Base-by-base conservation (phyloP, 2,329 filamentous ascomycete species). In the Hirsutella rhossiliensis region DNA sequence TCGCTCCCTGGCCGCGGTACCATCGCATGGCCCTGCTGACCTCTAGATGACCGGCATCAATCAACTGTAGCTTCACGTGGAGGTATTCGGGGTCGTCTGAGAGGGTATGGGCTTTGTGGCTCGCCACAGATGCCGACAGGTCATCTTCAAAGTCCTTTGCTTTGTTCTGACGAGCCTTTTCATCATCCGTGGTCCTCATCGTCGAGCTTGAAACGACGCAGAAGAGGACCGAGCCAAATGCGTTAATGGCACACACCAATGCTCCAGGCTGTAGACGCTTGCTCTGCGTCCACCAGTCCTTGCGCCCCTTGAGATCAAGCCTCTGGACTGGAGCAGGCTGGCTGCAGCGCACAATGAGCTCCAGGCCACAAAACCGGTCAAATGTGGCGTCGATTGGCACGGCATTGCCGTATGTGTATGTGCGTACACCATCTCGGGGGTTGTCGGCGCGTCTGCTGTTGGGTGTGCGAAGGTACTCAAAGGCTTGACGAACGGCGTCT, bases 271-370 rank as follows among this genome's bases (percentile, higher is more conserved):
- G 63, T 4, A 79, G 59, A n/a, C 67, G 62, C 47, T 69, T 73
- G 13, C 63, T 67, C 4, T 63, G 57, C 17, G 57, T 49, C 76
- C 74, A 79, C 71, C 71, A 77, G 0, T 69, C 62, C 40, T 57
- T 54, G 36, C 73, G 62, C 41, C 62, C 43, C 30, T 52, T 49
- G 0, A 40, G 34, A 15, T 44, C 52, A 37, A 55, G 48, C 11
- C 52, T 46, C 30, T 41, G 36, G 3, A 59, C 42, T 19, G 49
- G 41, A 2, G 52, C 48, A 4, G 72, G 72, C 51, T 76, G 73
- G 8, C 59, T 52, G 43, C 76, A 73, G 13, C 57, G 52, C 13
- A 72, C 57, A 0, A 65, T 52, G 18, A 76, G 51, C 38, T 72
- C 62, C 8, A 77, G 50, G 0, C 73, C 72, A 11, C 54, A 55